phyloP scores from a whole-genome alignment of 2,329 filamentous ascomycete genomes.

The Trichoderma breve region DNA sequence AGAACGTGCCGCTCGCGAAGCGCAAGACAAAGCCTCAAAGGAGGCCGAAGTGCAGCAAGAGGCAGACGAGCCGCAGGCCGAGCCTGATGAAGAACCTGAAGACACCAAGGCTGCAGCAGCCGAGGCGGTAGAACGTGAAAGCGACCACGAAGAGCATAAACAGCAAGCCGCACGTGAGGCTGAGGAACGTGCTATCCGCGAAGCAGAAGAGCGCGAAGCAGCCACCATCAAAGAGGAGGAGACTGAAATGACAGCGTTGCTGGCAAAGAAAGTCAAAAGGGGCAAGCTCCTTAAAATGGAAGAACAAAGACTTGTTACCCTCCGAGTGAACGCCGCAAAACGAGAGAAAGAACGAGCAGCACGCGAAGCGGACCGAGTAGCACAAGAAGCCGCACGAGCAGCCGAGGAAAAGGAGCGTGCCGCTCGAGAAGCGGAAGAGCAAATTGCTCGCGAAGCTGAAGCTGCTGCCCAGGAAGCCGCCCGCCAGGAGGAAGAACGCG shows the following conservation, averaged over 20 bases:
- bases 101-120: slow-evolving; percentile 29
- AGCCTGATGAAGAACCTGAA: slow-evolving; percentile 27
- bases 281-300: slow-evolving; percentile 22
- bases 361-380: slow-evolving; percentile 17
- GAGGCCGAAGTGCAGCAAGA: not conserved
- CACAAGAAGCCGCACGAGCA: slow-evolving; percentile 22
- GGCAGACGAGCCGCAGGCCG: slow-evolving; percentile 26
- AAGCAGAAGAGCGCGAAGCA: slow-evolving; percentile 28
- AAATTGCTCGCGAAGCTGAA: slow-evolving; percentile 23
- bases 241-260: slow-evolving; percentile 41
- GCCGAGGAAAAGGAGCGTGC: slow-evolving; percentile 19
- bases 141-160: not conserved
- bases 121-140: slow-evolving; percentile 36
- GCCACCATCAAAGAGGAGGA: slow-evolving; percentile 35
- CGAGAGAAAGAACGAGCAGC: slow-evolving; percentile 15
- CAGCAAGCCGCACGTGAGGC: slow-evolving; percentile 29
- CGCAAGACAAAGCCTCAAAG: slow-evolving; percentile 26
- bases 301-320: not conserved
- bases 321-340: not conserved
- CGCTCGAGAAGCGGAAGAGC: slow-evolving; percentile 10
- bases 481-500: slow-evolving; percentile 23
- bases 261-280: slow-evolving; percentile 29
- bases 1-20: slow-evolving; percentile 32
- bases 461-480: slow-evolving; percentile 21
- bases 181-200: slow-evolving; percentile 24